Percentiles rank a stretch among this genome's conserved stretches.
Evolutionary conservation across 257 asterid genomes (phyloP).

Genomic region (Marsdenia floribunda): DNA sequence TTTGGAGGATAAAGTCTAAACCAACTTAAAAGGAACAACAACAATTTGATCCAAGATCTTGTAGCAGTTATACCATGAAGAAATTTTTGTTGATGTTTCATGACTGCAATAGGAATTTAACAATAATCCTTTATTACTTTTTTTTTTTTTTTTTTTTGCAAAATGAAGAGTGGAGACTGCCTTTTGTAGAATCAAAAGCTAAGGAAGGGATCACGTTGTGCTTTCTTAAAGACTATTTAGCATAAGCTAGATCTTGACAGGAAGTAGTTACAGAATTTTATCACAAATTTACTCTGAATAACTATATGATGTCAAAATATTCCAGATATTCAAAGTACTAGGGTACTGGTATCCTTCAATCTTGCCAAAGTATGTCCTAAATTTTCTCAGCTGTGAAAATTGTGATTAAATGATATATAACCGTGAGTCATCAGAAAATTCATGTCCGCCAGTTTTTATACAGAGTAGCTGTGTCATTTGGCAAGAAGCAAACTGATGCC

Average conservation of each 20-base stretch:
- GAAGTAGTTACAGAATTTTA: not conserved
- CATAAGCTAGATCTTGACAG: not conserved
- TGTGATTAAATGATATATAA: not conserved
- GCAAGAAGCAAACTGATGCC: not conserved
- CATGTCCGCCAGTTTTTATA: not conserved
- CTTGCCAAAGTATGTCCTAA: not conserved
- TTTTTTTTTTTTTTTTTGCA: too few relatives aligned
- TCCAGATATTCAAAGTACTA: not conserved
- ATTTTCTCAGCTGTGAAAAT: not conserved
- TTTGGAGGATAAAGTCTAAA: not conserved
- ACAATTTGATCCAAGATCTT: not conserved
- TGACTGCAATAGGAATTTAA: not conserved
- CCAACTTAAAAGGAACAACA: not conserved
- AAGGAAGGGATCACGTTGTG: not conserved
- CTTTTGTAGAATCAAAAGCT: not conserved
- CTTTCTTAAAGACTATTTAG: not conserved
- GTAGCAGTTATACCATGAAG: not conserved
- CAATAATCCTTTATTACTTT: not conserved
- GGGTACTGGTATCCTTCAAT: too few relatives aligned
- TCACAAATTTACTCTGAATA: not conserved
- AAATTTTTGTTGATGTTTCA: not conserved
- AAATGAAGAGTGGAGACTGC: not conserved
- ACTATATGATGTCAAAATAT: not conserved
- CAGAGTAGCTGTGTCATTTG: not conserved
- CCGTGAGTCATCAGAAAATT: not conserved